Evolutionary conservation across 305 asterid genomes (phyloP), one percentile per base, ranked within the genome.

Genomic region (Coffea humblotiana): DNA sequence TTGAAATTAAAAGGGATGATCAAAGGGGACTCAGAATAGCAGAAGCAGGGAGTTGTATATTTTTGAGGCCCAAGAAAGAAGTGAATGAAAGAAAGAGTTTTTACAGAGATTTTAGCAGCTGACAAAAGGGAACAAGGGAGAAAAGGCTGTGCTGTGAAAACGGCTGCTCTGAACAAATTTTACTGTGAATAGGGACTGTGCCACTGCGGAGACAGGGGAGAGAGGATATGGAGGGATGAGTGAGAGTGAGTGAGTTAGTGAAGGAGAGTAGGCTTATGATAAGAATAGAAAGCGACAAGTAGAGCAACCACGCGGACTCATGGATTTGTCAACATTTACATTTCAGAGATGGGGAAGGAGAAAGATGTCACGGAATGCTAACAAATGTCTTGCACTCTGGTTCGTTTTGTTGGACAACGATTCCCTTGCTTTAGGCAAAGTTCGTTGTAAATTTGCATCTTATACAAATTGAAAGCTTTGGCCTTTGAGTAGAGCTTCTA

Each of bases 71-170:
- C 79, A 43, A 79, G 77, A 75, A 79, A 82, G 79, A 84, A 84
- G 67, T 54, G 77, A 82, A 77, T 79, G 78, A 84, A 84, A 71
- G 63, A 70, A 32, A 32, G 32, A 71, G 68, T 35, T 13, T 12
- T 14, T 6, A 29, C 21, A 29, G 65, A 14, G 35, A 58, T 29
- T 75, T 69, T 83, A 48, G 84, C 84, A 82, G 89, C 85, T 83
- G 92, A 67, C 68, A 37, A 25, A 15, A 23, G 21, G 18, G 27
- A 72, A 48, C 58, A 27, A 58, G 43, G 25, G 58, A 37, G 32
- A 70, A 82, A 90, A 87, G 77, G 88, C 83, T 84, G 89, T 71
- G 80, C 69, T 74, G 84, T 89, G 97, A 93, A 89, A 91, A 86
- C 92, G 94, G 95, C 94, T 76, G 85, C 80, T 87, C 93, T 85